Base-by-base conservation (phyloP, 495 filamentous ascomycete species). In the Penicillium psychrofluorescens region DNA sequence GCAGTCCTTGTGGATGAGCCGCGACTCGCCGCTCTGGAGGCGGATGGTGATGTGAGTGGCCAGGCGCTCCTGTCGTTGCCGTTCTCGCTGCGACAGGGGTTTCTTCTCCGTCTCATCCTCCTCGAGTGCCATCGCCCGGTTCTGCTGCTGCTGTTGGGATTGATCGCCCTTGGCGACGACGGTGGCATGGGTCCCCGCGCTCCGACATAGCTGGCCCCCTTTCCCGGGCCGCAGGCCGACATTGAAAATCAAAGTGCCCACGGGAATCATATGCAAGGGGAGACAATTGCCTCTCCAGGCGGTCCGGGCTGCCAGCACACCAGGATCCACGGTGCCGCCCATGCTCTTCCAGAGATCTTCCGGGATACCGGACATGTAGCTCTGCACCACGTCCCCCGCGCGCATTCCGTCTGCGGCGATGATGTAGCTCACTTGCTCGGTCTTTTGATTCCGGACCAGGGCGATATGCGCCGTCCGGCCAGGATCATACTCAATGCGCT, bases 401-500 rank as follows among this genome's bases (percentile, higher is more conserved):
- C 91, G 76, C 84, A 95, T 85, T 22, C 92, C 91, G 46, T 97
- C 90, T 0, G 91, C 80, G 5, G 92, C 92, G 38, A 97, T 68
- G 50, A 97, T 92, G 63, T 98, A 98, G 53, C 79, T 89, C 70
- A 71, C 29, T 29, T 63, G 65, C 7, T 56, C 50, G 11, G 59
- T 78, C 39, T 86, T 76, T 50, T 86, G 74, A 38, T 75, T 88
- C 44, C 63, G 64, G 28, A 96, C 53, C 39, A 98, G 70, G 2
- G 92, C 92, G 55, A 98, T 94, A 59, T 98, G 92, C 4, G 90
- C 90, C 54, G 78, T 92, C 29, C 92, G 86, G 38, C 88, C 88
- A 1, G 92, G 92, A 53, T 98, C 92, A 58, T 95, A 85, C 66
- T 98, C 92, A 58, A 98, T 96, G 43, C 92, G 79, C 53, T 95